phyloP scores from a whole-genome alignment of 768 basidiomycete species.

The Hygrocybe coccinea region DNA sequence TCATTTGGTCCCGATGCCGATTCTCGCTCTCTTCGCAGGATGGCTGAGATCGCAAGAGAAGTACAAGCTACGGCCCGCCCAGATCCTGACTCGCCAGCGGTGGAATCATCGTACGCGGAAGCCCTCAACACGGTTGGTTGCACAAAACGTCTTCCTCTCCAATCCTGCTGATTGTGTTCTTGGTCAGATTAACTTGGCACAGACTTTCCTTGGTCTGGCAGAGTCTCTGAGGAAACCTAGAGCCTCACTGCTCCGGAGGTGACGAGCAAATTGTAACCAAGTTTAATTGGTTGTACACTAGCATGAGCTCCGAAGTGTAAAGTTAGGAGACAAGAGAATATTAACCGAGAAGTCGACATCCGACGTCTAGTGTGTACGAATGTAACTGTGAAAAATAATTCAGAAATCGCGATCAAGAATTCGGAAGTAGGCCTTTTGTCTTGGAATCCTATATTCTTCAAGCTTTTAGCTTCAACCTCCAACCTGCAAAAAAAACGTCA shows the following conservation, averaged over 20 bases:
- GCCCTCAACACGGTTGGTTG: conserved; percentile 53
- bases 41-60: conserved; percentile 49
- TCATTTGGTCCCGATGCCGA: conserved; percentile 41
- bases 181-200: conserved; percentile 46
- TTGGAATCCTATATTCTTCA: no score
- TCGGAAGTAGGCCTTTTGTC: no score
- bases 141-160: conserved; percentile 10
- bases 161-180: neutral
- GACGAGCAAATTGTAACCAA: no score
- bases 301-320: no score
- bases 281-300: no score
- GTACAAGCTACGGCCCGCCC: conserved; percentile 41
- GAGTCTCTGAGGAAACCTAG: conserved; percentile 54
- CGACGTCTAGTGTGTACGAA: no score
- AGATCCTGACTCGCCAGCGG: conserved; percentile 33
- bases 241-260: conserved; percentile 37
- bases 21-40: conserved; percentile 35
- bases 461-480: no score
- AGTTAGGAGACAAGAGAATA: no score
- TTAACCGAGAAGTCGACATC: no score
- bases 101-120: conserved; percentile 45
- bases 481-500: no score
- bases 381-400: no score
- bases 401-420: no score
- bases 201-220: conserved; percentile 55